Evolutionary conservation across 2,329 filamentous ascomycete genomes (phyloP), one percentile per base, ranked within the genome.

Genomic region (Tolypocladium ovalisporum): DNA sequence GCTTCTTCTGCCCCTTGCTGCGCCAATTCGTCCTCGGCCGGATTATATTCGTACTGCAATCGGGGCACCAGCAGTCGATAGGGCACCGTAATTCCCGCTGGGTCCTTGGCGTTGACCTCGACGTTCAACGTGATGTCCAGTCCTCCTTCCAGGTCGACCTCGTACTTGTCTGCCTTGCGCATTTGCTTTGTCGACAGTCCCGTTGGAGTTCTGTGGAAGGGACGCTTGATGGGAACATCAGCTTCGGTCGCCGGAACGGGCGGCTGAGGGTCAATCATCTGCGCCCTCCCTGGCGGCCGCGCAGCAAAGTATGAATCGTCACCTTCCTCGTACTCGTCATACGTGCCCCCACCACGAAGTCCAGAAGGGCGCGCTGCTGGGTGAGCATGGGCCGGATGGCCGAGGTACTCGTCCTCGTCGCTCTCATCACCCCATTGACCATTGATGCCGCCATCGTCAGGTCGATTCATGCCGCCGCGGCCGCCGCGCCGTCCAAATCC

Each of bases 111-210:
- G 65, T 87, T 91, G 60, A 97, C 84, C 73, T 99, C 94, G 61
- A 96, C 85, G 65, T 97, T 96, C 49, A 99, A 73, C 54, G 85
- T 88, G 39, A 99, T 86, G 62, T 97, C 91, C 12, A 99, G 76
- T 0, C 90, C 91, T 35, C 87, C 88, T 67, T 94, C 84, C 0
- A 97, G 78, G 67, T 96, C 85, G 59, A 97, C 82, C 12, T 82
- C 79, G 49, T 77, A 76, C 22, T 76, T 76, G 44, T 79, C 76
- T 2, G 76, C 70, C 60, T 80, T 79, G 64, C 78, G 79, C 62
- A 80, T 74, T 62, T 86, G 79, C 67, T 86, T 89, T 2, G 76
- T 72, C 29, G 82, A 84, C 44, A 90, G 71, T 17, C 84, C 85
- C 0, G 88, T 91, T 2, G 88, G 86, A 6, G 84, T 85, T 47